phyloP scores from a whole-genome alignment of 108 stramenopile species.

The Bacterosira constricta region DNA sequence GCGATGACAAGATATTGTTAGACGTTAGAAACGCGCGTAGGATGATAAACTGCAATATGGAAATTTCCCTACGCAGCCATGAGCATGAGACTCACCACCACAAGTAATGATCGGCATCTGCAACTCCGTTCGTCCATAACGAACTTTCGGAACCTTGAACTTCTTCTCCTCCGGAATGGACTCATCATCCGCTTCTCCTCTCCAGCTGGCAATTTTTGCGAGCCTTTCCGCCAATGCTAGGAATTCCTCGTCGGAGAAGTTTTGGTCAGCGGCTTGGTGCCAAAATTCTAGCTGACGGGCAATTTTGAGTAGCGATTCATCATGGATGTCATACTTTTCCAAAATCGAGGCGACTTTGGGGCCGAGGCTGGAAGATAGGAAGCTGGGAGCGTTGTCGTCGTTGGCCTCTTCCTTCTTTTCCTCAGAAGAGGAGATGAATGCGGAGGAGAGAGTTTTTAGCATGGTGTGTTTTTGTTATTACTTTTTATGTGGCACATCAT shows the following conservation, averaged over 20 bases:
- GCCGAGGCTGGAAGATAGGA: conserved; percentile 28
- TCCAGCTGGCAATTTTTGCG: conserved; percentile 39
- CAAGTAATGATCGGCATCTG: conserved; percentile 79
- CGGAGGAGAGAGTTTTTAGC: background rate
- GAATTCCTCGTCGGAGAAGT: conserved; percentile 28
- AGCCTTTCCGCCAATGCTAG: conserved; percentile 33
- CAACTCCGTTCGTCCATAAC: conserved; percentile 74
- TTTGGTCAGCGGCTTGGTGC: conserved; percentile 33
- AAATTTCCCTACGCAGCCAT: too few species aligned
- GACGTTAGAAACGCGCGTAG: too few species aligned
- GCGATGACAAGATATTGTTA: background rate
- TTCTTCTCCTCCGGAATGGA: conserved; percentile 1
- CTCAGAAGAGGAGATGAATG: background rate
- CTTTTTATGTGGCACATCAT: too few species aligned
- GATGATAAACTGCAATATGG: too few species aligned
- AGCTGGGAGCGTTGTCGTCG: conserved; percentile 7
- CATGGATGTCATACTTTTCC: conserved; percentile 37
- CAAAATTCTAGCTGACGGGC: conserved; percentile 61
- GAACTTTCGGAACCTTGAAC: conserved; percentile 52
- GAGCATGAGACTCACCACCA: conserved; percentile 75
- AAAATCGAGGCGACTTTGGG: conserved; percentile 33
- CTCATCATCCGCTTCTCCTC: conserved; percentile 15
- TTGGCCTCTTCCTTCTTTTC: conserved; percentile 17
- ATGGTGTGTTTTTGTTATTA: too few species aligned
- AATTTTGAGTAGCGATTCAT: conserved; percentile 60